Conservation (phyloP, 371 early-diverging fungal species). For the Mucor racemosus region DNA sequence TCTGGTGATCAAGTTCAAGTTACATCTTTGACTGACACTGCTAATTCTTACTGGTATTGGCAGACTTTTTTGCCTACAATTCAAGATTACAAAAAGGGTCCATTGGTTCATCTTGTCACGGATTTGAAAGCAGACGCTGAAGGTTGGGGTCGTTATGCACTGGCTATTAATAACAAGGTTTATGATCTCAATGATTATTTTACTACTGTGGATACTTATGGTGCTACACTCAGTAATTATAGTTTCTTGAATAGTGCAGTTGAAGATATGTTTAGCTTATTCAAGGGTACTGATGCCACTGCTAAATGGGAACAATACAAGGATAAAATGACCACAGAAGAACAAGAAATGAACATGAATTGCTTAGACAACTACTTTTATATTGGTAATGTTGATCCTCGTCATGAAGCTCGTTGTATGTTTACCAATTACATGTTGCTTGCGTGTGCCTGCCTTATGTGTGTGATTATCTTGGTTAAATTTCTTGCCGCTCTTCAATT, state of each 20-base stretch:
- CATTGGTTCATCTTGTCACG: constrained; percentile 52
- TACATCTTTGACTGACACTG: background rate
- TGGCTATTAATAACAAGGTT: constrained; percentile 65
- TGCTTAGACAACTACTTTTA: constrained; percentile 86
- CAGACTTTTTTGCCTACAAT: constrained; percentile 58
- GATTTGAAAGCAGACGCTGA: constrained; percentile 40
- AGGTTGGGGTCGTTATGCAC: constrained; percentile 47
- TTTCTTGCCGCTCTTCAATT: constrained; percentile 91
- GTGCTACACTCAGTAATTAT: constrained; percentile 44
- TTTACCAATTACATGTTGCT: constrained; percentile 87
- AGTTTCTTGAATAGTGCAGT: constrained; percentile 52
- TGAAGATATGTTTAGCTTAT: constrained; percentile 60
- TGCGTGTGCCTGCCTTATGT: constrained; percentile 74
- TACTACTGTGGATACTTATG: constrained; percentile 36
- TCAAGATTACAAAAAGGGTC: constrained; percentile 66
- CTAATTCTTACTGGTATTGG: constrained; percentile 58
- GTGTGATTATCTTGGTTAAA: constrained; percentile 82
- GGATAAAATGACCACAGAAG: constrained; percentile 23
- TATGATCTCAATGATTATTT: constrained; percentile 75
- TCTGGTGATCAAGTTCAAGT: constrained; percentile 29
- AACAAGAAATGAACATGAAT: constrained; percentile 39
- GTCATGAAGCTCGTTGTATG: constrained; percentile 75
- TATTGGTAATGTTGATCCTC: constrained; percentile 82
- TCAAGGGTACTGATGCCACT: constrained; percentile 66
- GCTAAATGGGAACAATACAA: constrained; percentile 48